phyloP scores from a whole-genome alignment of 2,329 filamentous ascomycete genomes.

The Ophiostoma pallidulum region DNA sequence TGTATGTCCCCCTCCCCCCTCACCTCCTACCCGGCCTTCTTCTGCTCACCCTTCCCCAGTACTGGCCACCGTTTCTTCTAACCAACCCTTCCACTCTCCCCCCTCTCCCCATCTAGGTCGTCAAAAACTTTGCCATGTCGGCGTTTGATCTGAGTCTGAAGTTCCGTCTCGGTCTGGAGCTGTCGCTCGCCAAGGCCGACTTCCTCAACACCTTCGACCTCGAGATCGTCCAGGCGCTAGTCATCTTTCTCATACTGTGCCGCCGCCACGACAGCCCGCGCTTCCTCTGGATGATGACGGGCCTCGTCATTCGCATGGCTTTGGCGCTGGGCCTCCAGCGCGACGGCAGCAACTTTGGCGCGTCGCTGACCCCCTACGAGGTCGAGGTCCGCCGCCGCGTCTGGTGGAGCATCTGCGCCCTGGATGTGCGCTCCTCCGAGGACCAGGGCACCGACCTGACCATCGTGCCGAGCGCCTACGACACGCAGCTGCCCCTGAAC shows the following conservation, averaged over 20 bases:
- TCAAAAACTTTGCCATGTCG: slow-evolving; percentile 32
- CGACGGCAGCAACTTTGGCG: slow-evolving; percentile 37
- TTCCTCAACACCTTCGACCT: slow-evolving; percentile 50
- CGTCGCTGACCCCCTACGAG: slow-evolving; percentile 45
- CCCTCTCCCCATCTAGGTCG: slow-evolving; percentile 12
- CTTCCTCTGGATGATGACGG: slow-evolving; percentile 51
- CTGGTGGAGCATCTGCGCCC: slow-evolving; percentile 50
- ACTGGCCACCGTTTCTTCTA: background rate
- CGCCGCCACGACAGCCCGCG: slow-evolving; percentile 39
- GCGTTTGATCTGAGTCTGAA: slow-evolving; percentile 36
- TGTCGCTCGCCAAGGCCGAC: slow-evolving; percentile 47
- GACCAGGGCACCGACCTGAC: slow-evolving; percentile 35
- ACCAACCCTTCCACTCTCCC: background rate
- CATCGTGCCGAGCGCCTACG: slow-evolving; percentile 31
- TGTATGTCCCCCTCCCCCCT: slow-evolving; percentile 27
- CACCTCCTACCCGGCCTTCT: background rate
- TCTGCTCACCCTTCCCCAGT: background rate
- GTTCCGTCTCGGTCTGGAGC: slow-evolving; percentile 46
- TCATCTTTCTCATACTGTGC: slow-evolving; percentile 44
- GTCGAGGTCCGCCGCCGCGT: slow-evolving; percentile 50
- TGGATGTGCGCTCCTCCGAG: slow-evolving; percentile 48
- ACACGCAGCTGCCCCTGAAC: slow-evolving; percentile 45
- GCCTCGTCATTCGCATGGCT: slow-evolving; percentile 47
- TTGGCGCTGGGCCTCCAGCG: slow-evolving; percentile 53
- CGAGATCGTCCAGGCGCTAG: slow-evolving; percentile 47